Base-by-base conservation (phyloP, 2,329 filamentous ascomycete genomes). In the Chaetomium strumarium region DNA sequence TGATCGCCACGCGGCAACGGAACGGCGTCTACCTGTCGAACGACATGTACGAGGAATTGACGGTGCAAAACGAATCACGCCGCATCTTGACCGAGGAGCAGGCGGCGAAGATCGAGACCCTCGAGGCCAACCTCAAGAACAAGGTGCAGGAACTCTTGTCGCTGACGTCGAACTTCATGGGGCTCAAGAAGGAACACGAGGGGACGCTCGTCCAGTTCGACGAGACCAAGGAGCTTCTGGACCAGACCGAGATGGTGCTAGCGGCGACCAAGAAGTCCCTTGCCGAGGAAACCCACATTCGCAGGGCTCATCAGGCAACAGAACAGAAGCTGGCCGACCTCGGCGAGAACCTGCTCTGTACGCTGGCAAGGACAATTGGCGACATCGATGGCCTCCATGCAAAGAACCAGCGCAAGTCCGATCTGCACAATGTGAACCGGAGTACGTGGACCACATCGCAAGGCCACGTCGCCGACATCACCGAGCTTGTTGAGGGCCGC, bases 21-120 rank as follows among this genome's bases (percentile, higher is more conserved):
- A 96, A 97, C 66, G 93, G 93, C 49, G 92, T 99, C 2, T 97
- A 97, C 66, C 77, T 99, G 33, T 87, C 92, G 0, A 87, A 89
- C 52, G 90, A 96, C 53, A 81, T 81, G 14, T 96, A 90, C 64
- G 92, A 97, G 66, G 88, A 95, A 62, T 86, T 99, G 71, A 92
- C 85, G 0, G 87, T 88, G 5, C 85, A 96, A 67, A 96, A 88
- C 69, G 93, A 99, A 69, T 96, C 92, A 2, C 81, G 91, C 48
- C 80, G 90, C 12, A 96, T 97, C 57, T 79, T 97, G 37, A 87
- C 86, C 60, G 92, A 97, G 63, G 93, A 99, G 66, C 92, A 97
- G 64, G 80, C 84, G 8, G 90, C 92, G 60, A 92, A 90, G 68
- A 90, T 99, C 43, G 90, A 95, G 65, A 91, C 89, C 0, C 85